Evolutionary conservation across 208 protist species (phyloP), one percentile per base, ranked within the genome.

Genomic region (Acanthamoeba royreba): DNA sequence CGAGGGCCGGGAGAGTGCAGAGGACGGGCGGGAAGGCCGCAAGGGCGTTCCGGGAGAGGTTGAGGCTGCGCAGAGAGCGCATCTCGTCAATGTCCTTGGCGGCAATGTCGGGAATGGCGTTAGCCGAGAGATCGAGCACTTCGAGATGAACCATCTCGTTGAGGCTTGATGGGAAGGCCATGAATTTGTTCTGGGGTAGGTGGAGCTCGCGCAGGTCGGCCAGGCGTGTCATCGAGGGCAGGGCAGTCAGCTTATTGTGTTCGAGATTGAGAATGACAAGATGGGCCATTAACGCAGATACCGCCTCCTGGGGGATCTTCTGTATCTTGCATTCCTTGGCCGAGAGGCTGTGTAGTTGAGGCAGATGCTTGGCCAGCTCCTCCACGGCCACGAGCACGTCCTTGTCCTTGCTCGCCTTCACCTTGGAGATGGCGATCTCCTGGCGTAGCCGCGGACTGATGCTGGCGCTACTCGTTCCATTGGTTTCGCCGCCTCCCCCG

Each of bases 321-420:
- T 85, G 31, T 85, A 85, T 46, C 40, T 85, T 85, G 40, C 72
- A 85, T 31, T 25, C n/a, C 31, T 42, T 31, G 31, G 72, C 72
- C 40, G n/a, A 25, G n/a, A 85, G 72, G n/a, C n/a, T 4, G 33
- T 25, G n/a, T 25, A 85, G 72, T 4, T 43, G n/a, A 5, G 72
- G 72, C 72, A 85, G 72, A 25, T 43, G 31, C 40, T 85, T 42
- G 4, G 35, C 40, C 40, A 85, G 40, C 31, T 85, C 31, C 40
- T 85, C 72, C 40, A 85, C n/a, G 25, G 72, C 72, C 31, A n/a
- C 31, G n/a, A 85, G 28, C 31, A 85, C 4, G 25, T 85, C 72
- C 72, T 85, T 85, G 31, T 85, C 72, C 33, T 69, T 69, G 58
- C 58, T n/a, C n/a, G n/a, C 58, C 40, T 85, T 85, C 31, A 85